A percentile compares a stretch with the other conserved stretches of the same genome.
These are phyloP conservation scores for Metschnikowia anglica DNA, from an alignment of 805 yeast species.

Conservation along the genomic window DNA sequence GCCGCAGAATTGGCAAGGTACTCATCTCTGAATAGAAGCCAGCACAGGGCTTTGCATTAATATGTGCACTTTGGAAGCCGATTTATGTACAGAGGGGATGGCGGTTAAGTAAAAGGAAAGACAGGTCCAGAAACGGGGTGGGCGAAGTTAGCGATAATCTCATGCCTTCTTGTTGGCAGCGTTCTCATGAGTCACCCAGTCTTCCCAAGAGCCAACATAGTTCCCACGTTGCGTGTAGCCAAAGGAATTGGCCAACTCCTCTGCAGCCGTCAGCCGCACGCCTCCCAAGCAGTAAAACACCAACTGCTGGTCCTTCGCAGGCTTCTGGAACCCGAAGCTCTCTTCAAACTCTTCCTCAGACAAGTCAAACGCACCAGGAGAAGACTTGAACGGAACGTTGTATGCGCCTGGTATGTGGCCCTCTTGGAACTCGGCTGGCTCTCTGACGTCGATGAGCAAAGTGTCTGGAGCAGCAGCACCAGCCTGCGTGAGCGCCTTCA, in stretches of 20 bases:
- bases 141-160: background rate
- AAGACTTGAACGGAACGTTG: slow-evolving; percentile 84
- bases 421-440: slow-evolving; percentile 71
- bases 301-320: slow-evolving; percentile 64
- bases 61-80: background rate
- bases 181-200: slow-evolving; percentile 60
- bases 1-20: too few relatives aligned
- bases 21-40: too few relatives aligned
- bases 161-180: slow-evolving; percentile 17
- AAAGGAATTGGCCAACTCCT: slow-evolving; percentile 84
- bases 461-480: slow-evolving; percentile 38
- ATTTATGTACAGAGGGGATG: background rate
- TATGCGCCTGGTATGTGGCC: slow-evolving; percentile 84
- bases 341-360: slow-evolving; percentile 76
- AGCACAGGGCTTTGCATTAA: too few relatives aligned
- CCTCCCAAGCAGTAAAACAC: slow-evolving; percentile 93
- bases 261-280: slow-evolving; percentile 85
- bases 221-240: slow-evolving; percentile 85
- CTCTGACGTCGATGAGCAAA: slow-evolving; percentile 85
- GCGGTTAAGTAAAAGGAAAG: background rate
- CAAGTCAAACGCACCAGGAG: slow-evolving; percentile 89
- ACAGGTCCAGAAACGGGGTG: background rate
- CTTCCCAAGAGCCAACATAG: slow-evolving; percentile 83
- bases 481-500: slow-evolving; percentile 42
- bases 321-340: slow-evolving; percentile 80